Evolutionary conservation across 2,329 filamentous ascomycete genomes (phyloP).

Genomic region (Penicillium sp.): DNA sequence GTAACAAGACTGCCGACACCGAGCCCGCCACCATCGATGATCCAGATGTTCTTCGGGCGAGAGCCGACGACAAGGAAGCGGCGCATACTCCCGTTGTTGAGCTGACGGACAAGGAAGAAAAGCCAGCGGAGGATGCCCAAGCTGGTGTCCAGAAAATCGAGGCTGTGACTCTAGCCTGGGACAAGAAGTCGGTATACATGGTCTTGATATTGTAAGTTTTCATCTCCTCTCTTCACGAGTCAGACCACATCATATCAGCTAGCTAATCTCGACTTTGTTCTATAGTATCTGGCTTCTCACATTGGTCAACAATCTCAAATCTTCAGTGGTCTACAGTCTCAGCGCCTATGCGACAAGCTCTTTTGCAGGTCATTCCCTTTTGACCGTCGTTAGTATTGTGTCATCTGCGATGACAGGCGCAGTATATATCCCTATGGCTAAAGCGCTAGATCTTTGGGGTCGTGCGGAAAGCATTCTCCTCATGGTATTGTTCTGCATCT

Average conservation of each 20-base stretch:
- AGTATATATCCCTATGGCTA: slow-evolving; percentile 59
- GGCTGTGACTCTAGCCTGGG: slow-evolving; percentile 4
- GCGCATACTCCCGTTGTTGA: not conserved
- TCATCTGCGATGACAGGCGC: slow-evolving; percentile 56
- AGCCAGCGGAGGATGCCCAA: slow-evolving; percentile 1
- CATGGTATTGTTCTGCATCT: slow-evolving; percentile 47
- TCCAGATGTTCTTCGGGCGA: not conserved
- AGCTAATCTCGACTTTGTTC: not conserved
- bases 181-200: slow-evolving; percentile 1
- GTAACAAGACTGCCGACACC: not conserved
- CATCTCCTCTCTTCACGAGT: too few relatives aligned
- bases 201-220: slow-evolving; percentile 1
- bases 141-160: slow-evolving; percentile 6
- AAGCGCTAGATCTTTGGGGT: slow-evolving; percentile 62
- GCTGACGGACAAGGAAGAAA: not conserved
- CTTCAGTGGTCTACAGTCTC: slow-evolving; percentile 40
- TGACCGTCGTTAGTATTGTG: slow-evolving; percentile 55
- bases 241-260: not conserved
- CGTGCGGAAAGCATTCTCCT: slow-evolving; percentile 56
- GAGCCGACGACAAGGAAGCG: slow-evolving; percentile 7
- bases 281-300: slow-evolving; percentile 43
- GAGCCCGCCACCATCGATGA: not conserved
- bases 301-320: slow-evolving; percentile 42
- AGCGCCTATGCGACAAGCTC: slow-evolving; percentile 52
- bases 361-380: slow-evolving; percentile 54